Evolutionary conservation across 2,329 filamentous ascomycete genomes (phyloP), one percentile per base, ranked within the genome.

Genomic region (Macrophomina pseudophaseolina): DNA sequence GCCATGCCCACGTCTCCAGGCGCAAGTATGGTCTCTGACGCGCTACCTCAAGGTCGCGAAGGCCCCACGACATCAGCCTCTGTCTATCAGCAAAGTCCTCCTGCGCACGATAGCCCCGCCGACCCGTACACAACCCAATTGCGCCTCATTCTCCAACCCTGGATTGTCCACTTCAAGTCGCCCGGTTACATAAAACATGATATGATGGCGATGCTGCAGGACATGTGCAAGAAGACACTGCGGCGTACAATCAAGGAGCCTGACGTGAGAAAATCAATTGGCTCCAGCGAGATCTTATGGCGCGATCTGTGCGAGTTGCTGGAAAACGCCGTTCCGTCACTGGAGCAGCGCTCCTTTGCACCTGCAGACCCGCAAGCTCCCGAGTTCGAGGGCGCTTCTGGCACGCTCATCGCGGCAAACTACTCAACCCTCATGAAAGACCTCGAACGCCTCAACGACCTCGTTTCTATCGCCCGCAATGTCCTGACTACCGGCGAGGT

Each of bases 391-490:
- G 84, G 83, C 42, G 83, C 85, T 1, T 87, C 84, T 7, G 87
- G 87, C 3, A 85, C 87, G 42, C 78, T 89, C 18, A 89, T 90
- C 69, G 87, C 87, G 14, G 82, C 81, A 67, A 86, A 88, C 71
- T 86, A 87, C 68, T 83, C 84, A 59, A 83, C 80, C 6, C 75
- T 90, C 60, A 83, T 88, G 69, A 85, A 87, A 70, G 88, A 90
- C 70, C 82, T 90, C 65, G 87, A 89, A 72, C 80, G 87, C 33
- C 75, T 90, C 49, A 88, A 89, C 71, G 86, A 88, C 71, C 74
- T 90, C 9, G 84, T 88, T 48, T 86, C 84, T 6, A 87, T 90
- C 67, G 85, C 85, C 28, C 82, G 88, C 35, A 90, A 90, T 72
- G 81, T 88, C 32, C 81, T 89, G 40, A 87, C 87, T 0, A 85